Conservation (phyloP, 2,329 filamentous ascomycete genomes). For the Pezicula rhizophila region DNA sequence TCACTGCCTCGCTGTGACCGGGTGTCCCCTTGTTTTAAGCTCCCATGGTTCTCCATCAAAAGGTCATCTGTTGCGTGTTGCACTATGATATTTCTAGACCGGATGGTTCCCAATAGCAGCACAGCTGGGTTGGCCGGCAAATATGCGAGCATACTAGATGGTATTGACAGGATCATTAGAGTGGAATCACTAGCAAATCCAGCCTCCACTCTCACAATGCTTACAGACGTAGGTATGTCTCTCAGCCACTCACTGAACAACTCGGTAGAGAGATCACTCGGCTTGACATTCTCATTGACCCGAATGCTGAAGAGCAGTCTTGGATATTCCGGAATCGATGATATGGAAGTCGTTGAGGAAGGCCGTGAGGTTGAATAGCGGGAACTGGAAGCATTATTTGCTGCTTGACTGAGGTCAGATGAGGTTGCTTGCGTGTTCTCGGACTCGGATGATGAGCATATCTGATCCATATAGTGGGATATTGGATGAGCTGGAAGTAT, state of each 20-base stretch:
- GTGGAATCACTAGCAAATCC: constrained; percentile 6
- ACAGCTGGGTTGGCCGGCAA: constrained; percentile 1
- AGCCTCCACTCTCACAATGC: neutral
- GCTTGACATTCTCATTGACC: constrained; percentile 5
- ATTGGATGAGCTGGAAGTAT: neutral
- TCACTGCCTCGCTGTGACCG: no score
- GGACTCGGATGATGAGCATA: neutral
- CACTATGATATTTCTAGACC: neutral
- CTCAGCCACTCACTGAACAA: constrained; percentile 9
- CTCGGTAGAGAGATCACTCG: constrained; percentile 4
- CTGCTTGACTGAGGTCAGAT: neutral
- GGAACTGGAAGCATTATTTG: neutral
- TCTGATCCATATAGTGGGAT: neutral
- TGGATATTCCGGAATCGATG: constrained; percentile 5
- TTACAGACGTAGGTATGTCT: constrained; percentile 3
- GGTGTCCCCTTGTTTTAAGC: no score
- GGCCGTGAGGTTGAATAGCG: neutral
- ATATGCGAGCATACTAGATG: neutral
- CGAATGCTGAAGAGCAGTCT: constrained; percentile 7
- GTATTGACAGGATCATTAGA: constrained; percentile 1
- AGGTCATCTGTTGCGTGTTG: no score
- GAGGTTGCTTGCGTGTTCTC: neutral
- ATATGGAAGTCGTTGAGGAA: constrained; percentile 1
- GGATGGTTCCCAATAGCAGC: neutral
- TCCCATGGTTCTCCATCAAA: no score